Base-by-base conservation (phyloP, 2,329 filamentous ascomycete species). In the Lithohypha guttulata region DNA sequence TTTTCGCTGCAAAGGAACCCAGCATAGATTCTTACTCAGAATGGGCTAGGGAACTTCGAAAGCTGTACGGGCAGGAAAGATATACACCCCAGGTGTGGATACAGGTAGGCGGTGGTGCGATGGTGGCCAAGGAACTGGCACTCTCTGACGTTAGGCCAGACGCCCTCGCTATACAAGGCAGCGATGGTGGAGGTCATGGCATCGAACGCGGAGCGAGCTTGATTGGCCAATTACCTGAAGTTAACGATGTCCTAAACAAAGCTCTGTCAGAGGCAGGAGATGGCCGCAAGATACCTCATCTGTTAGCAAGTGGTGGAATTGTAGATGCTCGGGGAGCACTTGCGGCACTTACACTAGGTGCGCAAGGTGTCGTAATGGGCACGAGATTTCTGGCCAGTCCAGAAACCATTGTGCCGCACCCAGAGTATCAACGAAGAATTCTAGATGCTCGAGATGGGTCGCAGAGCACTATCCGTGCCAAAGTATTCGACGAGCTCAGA, bases 311-410 rank as follows among this genome's bases (percentile, higher is more conserved):
- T 0, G 71, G 71, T 2, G 71, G 71, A 1, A 66, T 75, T 19
- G 58, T 61, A 0, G 70, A 75, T 42, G 70, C 69, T 0, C 56
- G 69, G 17, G 70, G 70, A 0, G 57, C 65, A 0, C 66, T 65
- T 4, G 70, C 70, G 0, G 65, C 67, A 2, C 53, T 73, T 8
- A 55, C 61, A 1, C 59, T 75, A 1, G 72, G 73, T 0, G 70
- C 72, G 1, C 54, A 59, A 0, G 78, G 73, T 0, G 65, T 69
- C 0, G 71, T 66, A 0, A 65, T 83, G 63, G 79, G 79, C 0
- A 82, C 79, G 1, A 65, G 76, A 7, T 77, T 80, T 41, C 64
- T 82, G 1, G 75, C 74, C 1, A 53, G 59, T 3, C 48, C 51
- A 0, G 70, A 75, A 51, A 64, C 68, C 2, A 60, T 57, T 21